Evolutionary conservation across 148 eudicot genomes (phyloP), one percentile per base, ranked within the genome.

Genomic region (Silene conica): DNA sequence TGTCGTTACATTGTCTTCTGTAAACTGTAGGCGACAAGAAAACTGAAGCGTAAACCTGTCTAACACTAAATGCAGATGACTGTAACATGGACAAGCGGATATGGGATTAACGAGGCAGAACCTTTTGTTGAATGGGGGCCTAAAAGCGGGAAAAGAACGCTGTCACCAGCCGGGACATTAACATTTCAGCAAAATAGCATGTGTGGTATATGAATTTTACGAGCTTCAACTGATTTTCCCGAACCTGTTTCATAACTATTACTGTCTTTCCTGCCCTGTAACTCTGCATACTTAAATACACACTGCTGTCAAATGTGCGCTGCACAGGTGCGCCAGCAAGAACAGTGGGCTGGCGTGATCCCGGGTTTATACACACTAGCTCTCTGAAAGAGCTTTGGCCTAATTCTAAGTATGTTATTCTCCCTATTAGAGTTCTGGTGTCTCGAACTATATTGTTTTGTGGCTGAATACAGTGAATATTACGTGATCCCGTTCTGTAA

Each of bases 321-420:
- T 28, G 19, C 10, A 46, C 69, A 84, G 89, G 85, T 81, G 80
- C 86, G 16, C 92, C 92, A 9, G 92, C 92, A 61, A 85, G 92
- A 45, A 86, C 92, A 43, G 86, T 88, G 64, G 92, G 92, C 19
- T 88, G 92, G 92, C 86, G 89, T 16, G 89, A 88, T 79, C 92
- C 92, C 74, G 92, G 92, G 46, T 82, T 70, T 70, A 86, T 88
- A 62, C 88, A 88, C 76, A 86, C 92, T 48, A 74, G 85, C 59
- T 88, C 81, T 48, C 54, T 88, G 73, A 84, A 86, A 77, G 89
- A 88, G 21, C 75, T 88, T 6, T 88, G 89, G 92, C 89, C 92
- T 26, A 86, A 88, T 74, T 73, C 67, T 64, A 18, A 65, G 91
- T 88, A 86, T 43, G 85, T 14, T 45, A 14, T 69, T 65, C 41